Conservation (phyloP, 1,139 yeast species). For the Pichia sp. region DNA sequence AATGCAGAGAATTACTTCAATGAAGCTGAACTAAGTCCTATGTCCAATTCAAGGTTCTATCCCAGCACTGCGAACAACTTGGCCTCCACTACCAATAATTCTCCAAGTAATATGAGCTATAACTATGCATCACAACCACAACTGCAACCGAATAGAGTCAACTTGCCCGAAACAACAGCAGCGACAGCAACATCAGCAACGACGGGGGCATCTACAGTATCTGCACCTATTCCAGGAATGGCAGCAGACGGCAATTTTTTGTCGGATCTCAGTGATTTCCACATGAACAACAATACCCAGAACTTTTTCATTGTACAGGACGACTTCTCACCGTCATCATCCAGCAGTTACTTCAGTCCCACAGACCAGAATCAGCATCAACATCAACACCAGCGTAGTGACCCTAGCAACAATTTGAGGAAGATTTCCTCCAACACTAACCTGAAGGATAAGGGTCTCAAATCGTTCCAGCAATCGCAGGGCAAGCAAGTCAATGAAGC, state of each 20-base stretch:
- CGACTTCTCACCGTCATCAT: conserved; percentile 19
- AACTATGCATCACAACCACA: too few relatives aligned
- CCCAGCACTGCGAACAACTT: not conserved
- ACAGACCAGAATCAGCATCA: not conserved
- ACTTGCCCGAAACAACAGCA: too few relatives aligned
- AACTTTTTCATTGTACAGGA: conserved; percentile 25
- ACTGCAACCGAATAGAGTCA: too few relatives aligned
- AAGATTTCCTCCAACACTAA: not conserved
- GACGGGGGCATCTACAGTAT: not conserved
- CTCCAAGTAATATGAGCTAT: not conserved
- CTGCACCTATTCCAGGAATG: not conserved
- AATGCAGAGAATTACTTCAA: conserved; percentile 3
- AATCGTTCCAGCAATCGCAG: conserved; percentile 14
- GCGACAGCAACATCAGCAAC: not conserved
- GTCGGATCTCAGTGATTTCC: conserved; percentile 20
- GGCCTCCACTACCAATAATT: not conserved
- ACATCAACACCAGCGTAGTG: not conserved
- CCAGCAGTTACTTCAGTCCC: conserved; percentile 8
- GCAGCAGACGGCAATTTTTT: conserved; percentile 6
- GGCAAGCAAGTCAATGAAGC: conserved; percentile 10
- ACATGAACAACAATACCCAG: conserved; percentile 20
- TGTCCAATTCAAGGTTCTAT: not conserved
- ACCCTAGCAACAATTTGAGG: not conserved
- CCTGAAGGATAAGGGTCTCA: conserved; percentile 1
- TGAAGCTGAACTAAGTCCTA: conserved; percentile 1